Conservation (phyloP, 192 early-diverging fungal species). For the Coemansia brasiliensis region DNA sequence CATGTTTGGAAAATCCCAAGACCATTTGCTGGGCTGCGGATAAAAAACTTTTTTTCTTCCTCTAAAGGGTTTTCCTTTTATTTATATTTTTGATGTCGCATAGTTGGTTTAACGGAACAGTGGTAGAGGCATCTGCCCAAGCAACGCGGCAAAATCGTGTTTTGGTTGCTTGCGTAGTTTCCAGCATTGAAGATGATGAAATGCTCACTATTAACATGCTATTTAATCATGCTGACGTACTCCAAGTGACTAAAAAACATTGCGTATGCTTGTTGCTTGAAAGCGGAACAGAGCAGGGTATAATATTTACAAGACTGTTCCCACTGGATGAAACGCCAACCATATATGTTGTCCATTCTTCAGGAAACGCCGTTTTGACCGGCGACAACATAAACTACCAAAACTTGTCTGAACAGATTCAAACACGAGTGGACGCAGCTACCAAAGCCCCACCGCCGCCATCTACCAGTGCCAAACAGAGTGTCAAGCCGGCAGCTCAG, state of each 20-base stretch:
- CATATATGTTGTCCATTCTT: background rate
- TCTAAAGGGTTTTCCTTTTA: too few species aligned
- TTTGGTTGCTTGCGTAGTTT: too few species aligned
- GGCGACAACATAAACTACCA: background rate
- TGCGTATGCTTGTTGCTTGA: background rate
- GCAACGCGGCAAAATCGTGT: too few species aligned
- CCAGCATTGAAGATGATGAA: too few species aligned
- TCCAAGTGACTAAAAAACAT: background rate
- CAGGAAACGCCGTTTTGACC: background rate
- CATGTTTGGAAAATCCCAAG: too few species aligned
- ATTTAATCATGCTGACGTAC: background rate
- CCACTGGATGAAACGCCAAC: background rate
- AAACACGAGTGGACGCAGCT: background rate
- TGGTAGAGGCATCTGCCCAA: too few species aligned
- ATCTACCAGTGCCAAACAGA: background rate
- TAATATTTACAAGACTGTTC: background rate
- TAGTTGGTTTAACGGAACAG: too few species aligned
- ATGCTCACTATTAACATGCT: too few species aligned
- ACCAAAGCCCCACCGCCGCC: background rate
- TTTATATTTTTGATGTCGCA: too few species aligned
- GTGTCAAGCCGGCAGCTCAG: background rate
- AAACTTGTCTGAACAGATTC: background rate
- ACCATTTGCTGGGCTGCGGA: too few species aligned
- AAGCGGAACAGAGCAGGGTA: background rate
- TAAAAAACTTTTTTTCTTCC: too few species aligned